Base-by-base conservation (phyloP, 345 rosid genomes). In the Eucalyptus pauciflora region DNA sequence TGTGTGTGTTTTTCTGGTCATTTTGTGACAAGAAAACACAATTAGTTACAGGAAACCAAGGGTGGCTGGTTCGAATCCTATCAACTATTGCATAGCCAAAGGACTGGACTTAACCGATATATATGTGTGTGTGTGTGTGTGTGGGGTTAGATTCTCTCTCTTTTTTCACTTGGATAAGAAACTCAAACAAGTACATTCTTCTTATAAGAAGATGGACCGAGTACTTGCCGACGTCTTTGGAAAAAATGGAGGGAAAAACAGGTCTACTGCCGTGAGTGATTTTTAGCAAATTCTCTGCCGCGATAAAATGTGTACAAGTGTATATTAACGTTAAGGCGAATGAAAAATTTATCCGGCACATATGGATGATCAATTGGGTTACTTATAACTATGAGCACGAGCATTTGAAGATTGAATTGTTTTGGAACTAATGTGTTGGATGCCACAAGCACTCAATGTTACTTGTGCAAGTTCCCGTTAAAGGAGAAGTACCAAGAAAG, bases 371-470 rank as follows among this genome's bases (percentile, higher is more conserved):
- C 13, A 56, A 56, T 22, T 22, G 29, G 62, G 11, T 56, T 22
- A 56, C 62, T 56, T 56, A 56, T 22, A 56, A 56, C 62, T 56
- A 56, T 56, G 62, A 56, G 62, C 62, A 56, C 5, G 1, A 56
- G 62, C 62, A 56, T 56, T 56, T 22, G 27, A 56, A 56, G 62
- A 20, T 22, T 12, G 2, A 56, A 9, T 24, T 56, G 29, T 56
- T 24, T 56, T 56, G 62, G 62, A 56, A 56, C 62, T 9, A 56
- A 24, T 24, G 29, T 24, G 29, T 24, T 58, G 29, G 64, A 58
- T 24, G 5, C 13, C 29, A 0, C n/a, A 58, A 58, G 64, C 64
- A 8, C 25, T 20, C 60, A 20, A 8, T 2, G 11, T 1, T 54
- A 54, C 27, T 8, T 54, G 5, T 54, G 64, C 0, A 58, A 58